These are phyloP conservation scores for Fusarium sp. DNA, from an alignment of 2,329 filamentous ascomycete genomes.

Conservation along the genomic window DNA sequence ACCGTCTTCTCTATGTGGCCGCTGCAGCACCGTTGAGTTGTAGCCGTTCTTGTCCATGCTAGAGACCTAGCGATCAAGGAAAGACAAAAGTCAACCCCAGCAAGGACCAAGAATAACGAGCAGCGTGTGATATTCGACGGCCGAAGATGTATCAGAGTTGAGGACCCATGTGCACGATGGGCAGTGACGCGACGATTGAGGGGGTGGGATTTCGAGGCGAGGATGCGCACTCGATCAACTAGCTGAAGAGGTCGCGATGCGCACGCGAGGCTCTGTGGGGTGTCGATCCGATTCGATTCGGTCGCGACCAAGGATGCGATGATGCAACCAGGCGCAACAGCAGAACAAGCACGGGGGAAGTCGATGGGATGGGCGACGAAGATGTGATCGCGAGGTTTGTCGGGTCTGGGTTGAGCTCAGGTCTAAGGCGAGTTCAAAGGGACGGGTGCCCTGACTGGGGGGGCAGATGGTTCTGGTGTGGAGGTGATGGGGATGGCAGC, in stretches of 20 bases:
- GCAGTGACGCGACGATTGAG: constrained; percentile 34
- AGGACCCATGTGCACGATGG: constrained; percentile 43
- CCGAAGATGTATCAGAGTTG: constrained; percentile 34
- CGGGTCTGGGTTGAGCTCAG: constrained; percentile 1
- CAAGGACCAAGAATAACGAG: constrained; percentile 19
- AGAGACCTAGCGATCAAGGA: constrained; percentile 31
- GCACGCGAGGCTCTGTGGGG: constrained; percentile 38
- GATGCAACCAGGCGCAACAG: constrained; percentile 34
- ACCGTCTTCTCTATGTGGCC: constrained; percentile 52
- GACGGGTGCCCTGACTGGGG: constrained; percentile 35
- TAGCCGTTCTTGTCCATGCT: constrained; percentile 59
- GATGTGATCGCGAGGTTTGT: constrained; percentile 33
- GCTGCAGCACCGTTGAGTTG: constrained; percentile 62
- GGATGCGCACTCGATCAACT: constrained; percentile 34
- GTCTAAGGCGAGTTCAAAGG: constrained; percentile 26
- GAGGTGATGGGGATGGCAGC: constrained; percentile 36
- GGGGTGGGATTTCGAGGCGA: constrained; percentile 21
- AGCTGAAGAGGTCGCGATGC: constrained; percentile 36
- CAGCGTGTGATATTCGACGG: constrained; percentile 32
- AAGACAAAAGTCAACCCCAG: constrained; percentile 20
- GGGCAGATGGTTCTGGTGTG: constrained; percentile 38
- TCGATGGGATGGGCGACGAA: constrained; percentile 4
- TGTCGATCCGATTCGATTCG: constrained; percentile 34
- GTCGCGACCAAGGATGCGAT: constrained; percentile 26
- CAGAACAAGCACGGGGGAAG: constrained; percentile 1